Conservation (phyloP, 352 stramenopile species). For the Pythium guiyangense region DNA sequence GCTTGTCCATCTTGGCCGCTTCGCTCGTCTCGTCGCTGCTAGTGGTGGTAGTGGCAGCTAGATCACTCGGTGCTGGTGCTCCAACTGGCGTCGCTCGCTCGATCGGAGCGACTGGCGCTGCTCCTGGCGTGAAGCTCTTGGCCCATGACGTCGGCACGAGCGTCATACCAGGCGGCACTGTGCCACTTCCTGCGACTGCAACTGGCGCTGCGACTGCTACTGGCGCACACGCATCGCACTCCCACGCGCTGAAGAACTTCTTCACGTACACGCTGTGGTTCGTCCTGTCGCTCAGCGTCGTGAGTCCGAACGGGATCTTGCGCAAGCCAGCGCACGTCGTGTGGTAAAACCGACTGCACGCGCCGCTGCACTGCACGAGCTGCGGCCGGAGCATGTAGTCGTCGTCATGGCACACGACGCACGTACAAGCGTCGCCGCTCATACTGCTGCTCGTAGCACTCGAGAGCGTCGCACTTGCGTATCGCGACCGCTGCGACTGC, state of each 20-base stretch:
- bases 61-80: neutral
- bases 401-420: slow-evolving; percentile 62
- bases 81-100: neutral
- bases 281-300: slow-evolving; percentile 75
- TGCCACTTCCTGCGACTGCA: neutral
- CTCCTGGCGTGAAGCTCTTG: slow-evolving; percentile 3
- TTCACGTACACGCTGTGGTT: slow-evolving; percentile 78
- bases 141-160: slow-evolving; percentile 40
- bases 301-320: slow-evolving; percentile 79
- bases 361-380: slow-evolving; percentile 49
- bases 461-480: slow-evolving; percentile 28
- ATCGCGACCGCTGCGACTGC: slow-evolving; percentile 55
- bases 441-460: neutral
- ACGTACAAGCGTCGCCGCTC: slow-evolving; percentile 26
- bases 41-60: neutral
- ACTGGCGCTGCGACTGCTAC: neutral
- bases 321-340: slow-evolving; percentile 71
- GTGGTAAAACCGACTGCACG: slow-evolving; percentile 57
- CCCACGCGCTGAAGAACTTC: slow-evolving; percentile 80
- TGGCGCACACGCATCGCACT: slow-evolving; percentile 52
- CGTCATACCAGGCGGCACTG: slow-evolving; percentile 39
- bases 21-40: slow-evolving; percentile 6
- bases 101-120: neutral
- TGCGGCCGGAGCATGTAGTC: slow-evolving; percentile 83
- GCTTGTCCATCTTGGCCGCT: slow-evolving; percentile 40